A percentile compares a stretch with the other conserved stretches of the same genome.
Evolutionary conservation across 768 basidiomycete genomes (phyloP).

Genomic region (Leccinum fibrillosum): DNA sequence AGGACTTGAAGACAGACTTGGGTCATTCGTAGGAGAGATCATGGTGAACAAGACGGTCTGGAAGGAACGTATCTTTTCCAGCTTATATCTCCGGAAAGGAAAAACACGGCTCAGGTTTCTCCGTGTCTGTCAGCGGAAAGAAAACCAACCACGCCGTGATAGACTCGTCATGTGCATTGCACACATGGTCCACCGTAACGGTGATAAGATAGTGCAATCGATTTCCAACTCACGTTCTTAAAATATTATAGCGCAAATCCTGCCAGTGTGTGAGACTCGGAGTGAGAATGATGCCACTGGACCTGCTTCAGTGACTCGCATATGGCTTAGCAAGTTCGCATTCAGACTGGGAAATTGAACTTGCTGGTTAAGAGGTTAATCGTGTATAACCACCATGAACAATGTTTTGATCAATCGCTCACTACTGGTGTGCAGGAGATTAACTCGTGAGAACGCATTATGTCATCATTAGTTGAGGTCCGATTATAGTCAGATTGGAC

Average conservation of each 20-base stretch:
- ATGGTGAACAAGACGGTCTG: background rate
- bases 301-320: too few relatives aligned
- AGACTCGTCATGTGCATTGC: background rate
- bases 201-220: background rate
- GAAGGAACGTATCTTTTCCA: background rate
- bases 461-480: background rate
- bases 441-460: background rate
- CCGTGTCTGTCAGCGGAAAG: background rate
- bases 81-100: background rate
- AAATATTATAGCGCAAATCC: background rate
- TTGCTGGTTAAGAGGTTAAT: too few relatives aligned
- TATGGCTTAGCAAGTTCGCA: too few relatives aligned
- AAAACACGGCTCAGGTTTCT: background rate
- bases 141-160: background rate
- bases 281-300: too few relatives aligned
- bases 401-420: too few relatives aligned
- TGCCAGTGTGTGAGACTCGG: too few relatives aligned
- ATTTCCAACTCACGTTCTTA: background rate
- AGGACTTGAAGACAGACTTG: background rate
- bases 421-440: too few relatives aligned
- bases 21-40: background rate
- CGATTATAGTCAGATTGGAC: background rate
- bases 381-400: too few relatives aligned
- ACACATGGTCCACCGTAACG: background rate
- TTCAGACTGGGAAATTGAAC: too few relatives aligned